Base-by-base conservation (phyloP, 2,329 filamentous ascomycete species). In the Lachnellula hyalina region DNA sequence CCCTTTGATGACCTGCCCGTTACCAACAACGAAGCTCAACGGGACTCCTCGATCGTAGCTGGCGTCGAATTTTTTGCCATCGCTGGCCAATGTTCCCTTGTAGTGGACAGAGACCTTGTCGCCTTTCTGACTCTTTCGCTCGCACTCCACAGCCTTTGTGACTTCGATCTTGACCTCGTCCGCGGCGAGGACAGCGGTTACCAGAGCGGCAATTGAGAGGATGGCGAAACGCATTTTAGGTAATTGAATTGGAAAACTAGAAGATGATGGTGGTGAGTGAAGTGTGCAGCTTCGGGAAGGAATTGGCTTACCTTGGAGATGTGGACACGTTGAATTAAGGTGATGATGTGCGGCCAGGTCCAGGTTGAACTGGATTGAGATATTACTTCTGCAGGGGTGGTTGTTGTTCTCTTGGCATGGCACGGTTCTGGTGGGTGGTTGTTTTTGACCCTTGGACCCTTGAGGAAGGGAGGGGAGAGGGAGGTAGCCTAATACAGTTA, bases 21-120 rank as follows among this genome's bases (percentile, higher is more conserved):
- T 75, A 36, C 94, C 94, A 34, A 99, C 76, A 59, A 77, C 84
- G 75, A 99, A 97, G 58, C 71, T 75, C 68, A 99, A 83, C 5
- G 94, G 93, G 56, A 74, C 70, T 36, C 84, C 83, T 44, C 92
- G 84, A 63, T 92, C 85, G 74, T 95, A 95, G 72, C 82, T 85
- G 60, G 89, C 83, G 74, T 96, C 93, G 69, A 97, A 97, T 71
- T 94, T 78, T 58, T 81, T 77, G 66, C 91, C 93, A 61, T 84
- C 82, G 50, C 59, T 84, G 80, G 34, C 21, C 44, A 96, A 82
- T 1, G 87, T 94, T 65, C 93, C 93, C 53, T 82, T 82, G 78
- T 97, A 96, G 77, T 96, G 91, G 67, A 96, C 90, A 53, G 85
- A 78, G 68, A 96, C 84, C 61, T 78, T 84, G 75, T 96, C 92